Base-by-base conservation (phyloP, 1,284 basidiomycete species). In the Mycena citricolor region DNA sequence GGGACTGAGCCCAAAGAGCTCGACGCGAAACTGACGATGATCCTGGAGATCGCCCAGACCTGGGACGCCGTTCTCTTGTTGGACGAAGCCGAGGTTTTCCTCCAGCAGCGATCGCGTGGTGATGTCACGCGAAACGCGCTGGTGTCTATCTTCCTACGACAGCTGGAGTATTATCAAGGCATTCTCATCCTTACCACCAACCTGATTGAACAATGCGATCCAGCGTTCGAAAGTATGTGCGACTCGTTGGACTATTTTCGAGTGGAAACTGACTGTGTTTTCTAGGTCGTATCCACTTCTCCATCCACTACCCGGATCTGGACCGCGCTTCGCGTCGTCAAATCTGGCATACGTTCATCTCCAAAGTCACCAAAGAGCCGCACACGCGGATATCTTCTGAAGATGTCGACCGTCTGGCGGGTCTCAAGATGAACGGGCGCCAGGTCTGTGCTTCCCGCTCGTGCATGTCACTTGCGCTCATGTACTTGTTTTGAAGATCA, bases 171-270 rank as follows among this genome's bases (percentile, higher is more conserved):
- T 49, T 62, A 63, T 40, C 56, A 59, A 23, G 67, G 67, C n/a
- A 61, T 67, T 21, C 36, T 68, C 26, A 58, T 69, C 35, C 55
- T 69, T 12, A 69, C 66, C 8, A 69, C 66, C 6, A 69, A 67
- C 47, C 34, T 62, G 26, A 49, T 62, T 22, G 43, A 52, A 12
- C 47, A 55, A 12, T 61, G 55, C 42, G 66, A 68, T 42, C 42
- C 50, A 17, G 66, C 66, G 2, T 65, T 68, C 41, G 61, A 58
- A 47, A 63, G 59, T 65, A 44, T 17, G 59, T 57, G 2, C n/a
- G 5, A 11, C 21, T 16, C 36, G n/a, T 8, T 22, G n/a, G 13
- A 11, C 5, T 32, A 5, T 2, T 12, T 8, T 6, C 3, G 13
- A 16, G 7, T 17, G 14, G 8, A 8, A 10, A 32, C 31, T 22